Percentiles rank a stretch among this genome's conserved stretches.
Conservation (phyloP, 768 basidiomycete genomes). For the Butyriboletus loyo region DNA sequence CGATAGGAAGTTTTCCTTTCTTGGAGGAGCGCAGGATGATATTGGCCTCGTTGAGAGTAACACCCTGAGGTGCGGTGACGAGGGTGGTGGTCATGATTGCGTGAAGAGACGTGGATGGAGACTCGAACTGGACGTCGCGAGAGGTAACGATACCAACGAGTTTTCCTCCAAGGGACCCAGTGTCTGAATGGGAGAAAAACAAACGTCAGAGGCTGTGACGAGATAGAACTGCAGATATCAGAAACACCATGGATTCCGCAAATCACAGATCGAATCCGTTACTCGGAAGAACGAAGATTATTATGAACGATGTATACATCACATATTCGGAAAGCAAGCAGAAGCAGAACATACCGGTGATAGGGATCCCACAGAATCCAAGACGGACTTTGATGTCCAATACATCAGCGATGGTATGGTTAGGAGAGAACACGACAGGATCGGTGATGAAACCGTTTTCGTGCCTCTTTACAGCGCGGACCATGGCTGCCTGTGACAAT, state of each 20-base stretch:
- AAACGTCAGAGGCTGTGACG: slow-evolving; percentile 19
- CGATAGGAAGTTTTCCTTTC: slow-evolving; percentile 94
- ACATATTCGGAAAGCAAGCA: slow-evolving; percentile 7
- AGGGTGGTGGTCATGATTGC: slow-evolving; percentile 89
- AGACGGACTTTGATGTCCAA: slow-evolving; percentile 87
- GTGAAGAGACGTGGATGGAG: slow-evolving; percentile 58
- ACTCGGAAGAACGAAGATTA: slow-evolving; percentile 92
- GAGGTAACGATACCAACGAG: slow-evolving; percentile 96
- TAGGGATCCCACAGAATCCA: slow-evolving; percentile 96
- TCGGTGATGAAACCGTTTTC: slow-evolving; percentile 99
- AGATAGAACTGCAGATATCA: slow-evolving; percentile 9
- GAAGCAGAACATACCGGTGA: slow-evolving; percentile 74
- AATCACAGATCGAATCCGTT: slow-evolving; percentile 67
- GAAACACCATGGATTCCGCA: slow-evolving; percentile 52
- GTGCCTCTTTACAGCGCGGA: slow-evolving; percentile 94
- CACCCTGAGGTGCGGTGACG: slow-evolving; percentile 83
- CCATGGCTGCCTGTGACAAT: slow-evolving; percentile 91
- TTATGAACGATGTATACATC: slow-evolving; percentile 48
- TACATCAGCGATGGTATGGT: slow-evolving; percentile 80
- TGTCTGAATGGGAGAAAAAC: slow-evolving; percentile 50
- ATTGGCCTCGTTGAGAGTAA: slow-evolving; percentile 91
- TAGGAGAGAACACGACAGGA: slow-evolving; percentile 83
- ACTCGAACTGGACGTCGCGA: slow-evolving; percentile 93
- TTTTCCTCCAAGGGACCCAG: slow-evolving; percentile 83
- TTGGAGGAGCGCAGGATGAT: slow-evolving; percentile 92